Evolutionary conservation across 2,329 filamentous ascomycete species (phyloP), one percentile per base, ranked within the genome.

Genomic region (Cercospora nicotianae): DNA sequence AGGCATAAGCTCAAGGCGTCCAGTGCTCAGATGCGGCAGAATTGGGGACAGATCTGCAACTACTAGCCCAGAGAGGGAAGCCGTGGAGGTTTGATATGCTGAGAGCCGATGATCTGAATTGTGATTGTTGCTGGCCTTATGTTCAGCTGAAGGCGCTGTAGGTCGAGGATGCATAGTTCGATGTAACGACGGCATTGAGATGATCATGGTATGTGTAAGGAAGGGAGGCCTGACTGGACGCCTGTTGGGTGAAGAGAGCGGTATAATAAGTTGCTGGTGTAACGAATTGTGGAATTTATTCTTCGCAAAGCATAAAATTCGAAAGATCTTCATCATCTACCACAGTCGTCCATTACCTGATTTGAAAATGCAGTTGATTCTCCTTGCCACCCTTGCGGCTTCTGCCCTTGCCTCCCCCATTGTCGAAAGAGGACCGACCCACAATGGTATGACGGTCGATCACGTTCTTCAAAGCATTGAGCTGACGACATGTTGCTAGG

Each of bases 1-100:
- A 5, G 1, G 42, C 42, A 48, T 20, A 28, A 64, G 67, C 20
- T 59, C 51, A 6, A 69, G 65, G 55, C 51, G 51, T 57, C 23
- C 51, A 13, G 51, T 30, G 51, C 51, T 30, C 51, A 61, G 51
- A 30, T 9, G 13, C 10, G 5, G 51, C 20, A 28, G 20, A 13
- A 55, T 30, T 5, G 28, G 23, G 51, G 23, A n/a, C 6, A 57
- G 51, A 57, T 57, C 51, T 13, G 28, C 51, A 28, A 57, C 6
- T 23, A 26, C 23, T 57, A 8, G 0, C 51, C 13, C 1, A 16
- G 12, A 57, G 16, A 26, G 51, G 51, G 2, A 57, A 57, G 28
- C 51, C 51, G 51, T 7, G 6, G 8, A 26, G 20, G 12, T 57
- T 12, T 30, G 6, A 26, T 30, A 18, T 28, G 51, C 28, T 28